These are phyloP conservation scores for Oemleria cerasiformis DNA, from an alignment of 306 rosid species.

Conservation along the genomic window DNA sequence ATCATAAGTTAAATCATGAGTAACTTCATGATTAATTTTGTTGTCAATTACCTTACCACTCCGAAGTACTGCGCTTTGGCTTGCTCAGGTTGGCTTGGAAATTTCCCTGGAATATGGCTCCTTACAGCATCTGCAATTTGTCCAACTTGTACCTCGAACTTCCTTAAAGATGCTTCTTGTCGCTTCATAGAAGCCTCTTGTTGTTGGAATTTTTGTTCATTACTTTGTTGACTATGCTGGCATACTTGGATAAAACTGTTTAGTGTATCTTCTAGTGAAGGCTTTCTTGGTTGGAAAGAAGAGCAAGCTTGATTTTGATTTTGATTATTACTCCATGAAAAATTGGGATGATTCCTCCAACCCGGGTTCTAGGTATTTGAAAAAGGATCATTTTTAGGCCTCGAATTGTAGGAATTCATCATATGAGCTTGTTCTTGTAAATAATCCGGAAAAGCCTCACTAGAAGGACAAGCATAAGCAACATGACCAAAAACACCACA, in stretches of 20 bases:
- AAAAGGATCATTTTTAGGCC: too few species aligned
- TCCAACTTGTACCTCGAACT: not conserved
- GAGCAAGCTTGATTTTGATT: not conserved
- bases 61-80: not conserved
- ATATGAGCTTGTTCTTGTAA: too few species aligned
- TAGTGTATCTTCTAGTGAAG: not conserved
- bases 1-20: not conserved
- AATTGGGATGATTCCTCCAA: too few species aligned
- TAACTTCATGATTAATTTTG: not conserved
- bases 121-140: not conserved
- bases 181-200: not conserved
- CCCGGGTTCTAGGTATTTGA: too few species aligned
- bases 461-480: too few species aligned
- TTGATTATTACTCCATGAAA: too few species aligned
- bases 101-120: not conserved
- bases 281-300: not conserved
- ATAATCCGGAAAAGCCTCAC: too few species aligned
- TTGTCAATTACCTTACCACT: not conserved
- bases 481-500: too few species aligned
- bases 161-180: too few species aligned
- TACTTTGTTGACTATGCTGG: not conserved
- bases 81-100: not conserved
- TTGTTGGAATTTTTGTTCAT: not conserved
- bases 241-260: not conserved
- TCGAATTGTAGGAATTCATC: too few species aligned